A percentile compares a stretch with the other conserved stretches of the same genome.
These are phyloP conservation scores for Helotiales sp. DNA, from an alignment of 2,329 filamentous ascomycete genomes.

Conservation along the genomic window DNA sequence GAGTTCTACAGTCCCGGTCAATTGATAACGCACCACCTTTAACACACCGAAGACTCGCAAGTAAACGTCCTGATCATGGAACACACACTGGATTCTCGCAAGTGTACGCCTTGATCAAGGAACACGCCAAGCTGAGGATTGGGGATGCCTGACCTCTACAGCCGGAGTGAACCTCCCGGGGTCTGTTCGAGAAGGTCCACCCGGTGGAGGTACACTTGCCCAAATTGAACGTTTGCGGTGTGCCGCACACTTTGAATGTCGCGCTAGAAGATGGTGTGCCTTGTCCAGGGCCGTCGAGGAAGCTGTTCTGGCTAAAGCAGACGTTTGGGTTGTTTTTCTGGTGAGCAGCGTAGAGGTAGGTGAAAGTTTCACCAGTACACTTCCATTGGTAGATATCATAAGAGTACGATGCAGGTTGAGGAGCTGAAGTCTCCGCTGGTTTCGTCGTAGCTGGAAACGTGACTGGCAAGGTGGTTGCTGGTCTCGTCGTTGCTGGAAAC, in stretches of 20 bases:
- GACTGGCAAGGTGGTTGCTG: background rate
- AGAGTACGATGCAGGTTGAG: background rate
- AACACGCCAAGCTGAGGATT: background rate
- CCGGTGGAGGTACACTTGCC: background rate
- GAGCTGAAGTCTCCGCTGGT: background rate
- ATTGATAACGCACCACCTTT: too few species aligned
- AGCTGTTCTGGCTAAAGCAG: background rate
- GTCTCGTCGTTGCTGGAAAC: background rate
- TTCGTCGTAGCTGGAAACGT: background rate
- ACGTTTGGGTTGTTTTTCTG: background rate
- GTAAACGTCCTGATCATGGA: too few species aligned
- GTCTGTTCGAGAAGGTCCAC: background rate
- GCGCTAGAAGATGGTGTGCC: background rate
- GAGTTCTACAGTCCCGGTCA: too few species aligned
- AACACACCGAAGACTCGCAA: too few species aligned
- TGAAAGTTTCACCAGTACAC: background rate
- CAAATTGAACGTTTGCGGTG: background rate
- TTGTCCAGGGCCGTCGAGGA: background rate
- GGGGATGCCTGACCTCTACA: background rate
- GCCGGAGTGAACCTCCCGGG: background rate
- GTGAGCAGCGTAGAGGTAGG: background rate
- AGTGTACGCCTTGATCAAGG: background rate
- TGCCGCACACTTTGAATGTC: background rate
- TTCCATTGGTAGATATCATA: background rate
- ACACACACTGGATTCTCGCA: background rate